Evolutionary conservation across 2,329 filamentous ascomycete species (phyloP).

Genomic region (Paecilomyces dactylethromorphus): DNA sequence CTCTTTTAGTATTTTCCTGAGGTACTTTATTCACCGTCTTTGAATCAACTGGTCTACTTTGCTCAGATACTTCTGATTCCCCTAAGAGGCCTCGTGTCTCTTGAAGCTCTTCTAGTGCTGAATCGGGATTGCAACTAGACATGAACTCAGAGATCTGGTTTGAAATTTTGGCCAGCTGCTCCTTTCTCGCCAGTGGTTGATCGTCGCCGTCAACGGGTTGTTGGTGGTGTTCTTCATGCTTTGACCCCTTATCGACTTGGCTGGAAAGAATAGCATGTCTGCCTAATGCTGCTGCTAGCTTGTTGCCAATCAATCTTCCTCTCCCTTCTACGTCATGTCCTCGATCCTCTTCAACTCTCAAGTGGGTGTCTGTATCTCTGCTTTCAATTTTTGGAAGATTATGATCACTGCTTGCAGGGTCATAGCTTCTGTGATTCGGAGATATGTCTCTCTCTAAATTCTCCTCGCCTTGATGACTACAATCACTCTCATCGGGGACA

Average conservation of each 20-base stretch:
- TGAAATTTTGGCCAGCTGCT: conserved; percentile 7
- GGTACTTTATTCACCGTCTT: not conserved
- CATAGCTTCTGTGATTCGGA: not conserved
- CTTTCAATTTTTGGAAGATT: not conserved
- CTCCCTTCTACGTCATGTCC: not conserved
- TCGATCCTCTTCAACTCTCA: not conserved
- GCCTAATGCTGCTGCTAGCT: not conserved
- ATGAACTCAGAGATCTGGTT: conserved; percentile 12
- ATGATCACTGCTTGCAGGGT: not conserved
- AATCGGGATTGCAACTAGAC: not conserved
- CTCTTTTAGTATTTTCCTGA: not conserved
- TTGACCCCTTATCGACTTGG: not conserved
- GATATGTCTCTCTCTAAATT: not conserved
- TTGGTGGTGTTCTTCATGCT: not conserved
- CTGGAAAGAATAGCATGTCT: not conserved
- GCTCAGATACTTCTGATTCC: not conserved
- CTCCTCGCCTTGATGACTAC: not conserved
- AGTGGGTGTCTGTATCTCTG: not conserved
- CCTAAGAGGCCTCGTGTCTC: not conserved
- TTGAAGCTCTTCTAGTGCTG: not conserved
- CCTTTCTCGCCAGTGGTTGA: not conserved
- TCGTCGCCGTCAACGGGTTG: not conserved
- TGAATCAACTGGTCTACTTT: not conserved
- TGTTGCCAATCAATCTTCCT: not conserved
- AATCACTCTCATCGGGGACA: not conserved